A percentile compares a stretch with the other conserved stretches of the same genome.
Evolutionary conservation across 306 rosid species (phyloP).

Genomic region (Fagus crenata): DNA sequence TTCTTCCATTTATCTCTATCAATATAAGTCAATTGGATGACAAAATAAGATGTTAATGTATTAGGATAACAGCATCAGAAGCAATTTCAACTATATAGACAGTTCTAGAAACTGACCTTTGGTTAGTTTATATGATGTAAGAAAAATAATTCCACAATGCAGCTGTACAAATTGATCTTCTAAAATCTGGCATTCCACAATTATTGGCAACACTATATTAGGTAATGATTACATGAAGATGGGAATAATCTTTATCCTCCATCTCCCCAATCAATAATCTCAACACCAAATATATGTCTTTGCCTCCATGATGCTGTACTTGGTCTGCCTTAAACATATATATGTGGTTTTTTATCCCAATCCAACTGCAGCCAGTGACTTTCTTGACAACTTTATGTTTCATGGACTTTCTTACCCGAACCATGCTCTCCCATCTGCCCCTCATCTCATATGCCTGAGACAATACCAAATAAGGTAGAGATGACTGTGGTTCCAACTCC

Average conservation of each 20-base stretch:
- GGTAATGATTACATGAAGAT: not conserved
- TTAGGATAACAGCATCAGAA: not conserved
- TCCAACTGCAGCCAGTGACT: conserved; percentile 59
- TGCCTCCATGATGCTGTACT: conserved; percentile 57
- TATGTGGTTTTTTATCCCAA: conserved; percentile 53
- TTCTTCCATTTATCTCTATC: not conserved
- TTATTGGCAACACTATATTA: not conserved
- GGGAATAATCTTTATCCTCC: conserved; percentile 42
- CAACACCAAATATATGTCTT: conserved; percentile 50
- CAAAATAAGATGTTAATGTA: not conserved
- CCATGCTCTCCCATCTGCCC: conserved; percentile 75
- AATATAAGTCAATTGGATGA: not conserved
- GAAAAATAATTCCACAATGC: not conserved
- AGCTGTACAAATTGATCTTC: not conserved
- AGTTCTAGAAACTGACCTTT: not conserved
- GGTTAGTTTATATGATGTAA: not conserved
- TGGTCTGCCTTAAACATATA: conserved; percentile 58
- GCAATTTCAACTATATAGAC: not conserved
- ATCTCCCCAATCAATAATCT: conserved; percentile 60
- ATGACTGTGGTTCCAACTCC: conserved; percentile 49
- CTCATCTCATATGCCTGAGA: conserved; percentile 57
- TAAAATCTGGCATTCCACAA: not conserved
- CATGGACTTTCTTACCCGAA: conserved; percentile 57
- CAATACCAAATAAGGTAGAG: conserved; percentile 60
- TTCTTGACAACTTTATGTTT: conserved; percentile 38